Evolutionary conservation across 73 alveolate species (phyloP).

Genomic region (Effrenium voratum): DNA sequence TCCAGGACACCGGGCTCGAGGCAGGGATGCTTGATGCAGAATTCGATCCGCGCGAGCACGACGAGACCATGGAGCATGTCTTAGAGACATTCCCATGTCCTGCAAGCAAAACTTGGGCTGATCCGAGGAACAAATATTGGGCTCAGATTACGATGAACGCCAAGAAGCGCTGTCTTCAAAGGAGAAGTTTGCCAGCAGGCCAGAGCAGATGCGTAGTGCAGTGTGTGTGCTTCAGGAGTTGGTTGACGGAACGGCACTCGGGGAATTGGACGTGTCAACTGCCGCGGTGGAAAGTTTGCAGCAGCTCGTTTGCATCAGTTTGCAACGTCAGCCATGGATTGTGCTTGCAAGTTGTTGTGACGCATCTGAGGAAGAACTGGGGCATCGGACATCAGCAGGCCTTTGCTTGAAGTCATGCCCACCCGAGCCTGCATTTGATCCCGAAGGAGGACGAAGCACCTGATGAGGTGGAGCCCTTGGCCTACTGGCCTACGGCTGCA

Average conservation of each 20-base stretch:
- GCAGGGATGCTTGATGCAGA: slow-evolving; percentile 90
- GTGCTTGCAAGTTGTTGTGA: not conserved
- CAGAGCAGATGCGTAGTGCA: slow-evolving; percentile 91
- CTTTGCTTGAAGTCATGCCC: not conserved
- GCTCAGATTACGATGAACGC: slow-evolving; percentile 97
- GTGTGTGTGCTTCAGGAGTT: slow-evolving; percentile 94
- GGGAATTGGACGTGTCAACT: slow-evolving; percentile 93
- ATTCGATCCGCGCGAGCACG: slow-evolving; percentile 97
- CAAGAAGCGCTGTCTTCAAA: slow-evolving; percentile 95
- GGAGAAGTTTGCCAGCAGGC: slow-evolving; percentile 84
- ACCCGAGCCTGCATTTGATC: not conserved
- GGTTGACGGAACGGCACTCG: slow-evolving; percentile 95
- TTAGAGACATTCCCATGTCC: too few relatives aligned
- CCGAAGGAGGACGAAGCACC: slow-evolving; percentile 24
- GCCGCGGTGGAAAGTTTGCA: slow-evolving; percentile 93
- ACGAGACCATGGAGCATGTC: slow-evolving; percentile 96
- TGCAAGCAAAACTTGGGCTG: too few relatives aligned
- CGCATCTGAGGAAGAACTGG: slow-evolving; percentile 3
- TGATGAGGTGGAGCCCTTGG: slow-evolving; percentile 19
- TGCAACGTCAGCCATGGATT: not conserved
- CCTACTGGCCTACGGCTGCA: not conserved
- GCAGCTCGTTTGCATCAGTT: slow-evolving; percentile 54
- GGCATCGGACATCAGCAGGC: not conserved
- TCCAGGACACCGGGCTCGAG: slow-evolving; percentile 49
- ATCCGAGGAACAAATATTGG: slow-evolving; percentile 95